Evolutionary conservation across 768 basidiomycete species (phyloP).

Genomic region (Strobilomyces confusus): DNA sequence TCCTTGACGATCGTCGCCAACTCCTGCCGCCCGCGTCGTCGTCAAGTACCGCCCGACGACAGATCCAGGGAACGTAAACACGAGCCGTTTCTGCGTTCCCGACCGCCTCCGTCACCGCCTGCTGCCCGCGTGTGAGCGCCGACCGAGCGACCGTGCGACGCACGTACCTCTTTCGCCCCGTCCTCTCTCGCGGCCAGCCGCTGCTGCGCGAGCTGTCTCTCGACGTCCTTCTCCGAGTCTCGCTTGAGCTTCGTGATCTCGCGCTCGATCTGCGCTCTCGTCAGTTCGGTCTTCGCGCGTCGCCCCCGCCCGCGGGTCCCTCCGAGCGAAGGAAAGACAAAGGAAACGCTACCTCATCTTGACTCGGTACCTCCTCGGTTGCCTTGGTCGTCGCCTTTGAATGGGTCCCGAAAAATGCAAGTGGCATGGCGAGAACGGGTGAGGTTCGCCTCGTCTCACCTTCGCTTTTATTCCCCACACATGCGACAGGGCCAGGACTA

Average conservation of each 20-base stretch:
- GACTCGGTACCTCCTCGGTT: background rate
- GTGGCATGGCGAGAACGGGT: slow-evolving; percentile 1
- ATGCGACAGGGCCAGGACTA: no score
- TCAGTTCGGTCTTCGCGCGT: background rate
- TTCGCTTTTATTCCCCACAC: slow-evolving; percentile 8
- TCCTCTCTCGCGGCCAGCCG: slow-evolving; percentile 2
- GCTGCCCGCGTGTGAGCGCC: background rate
- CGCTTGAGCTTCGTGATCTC: slow-evolving; percentile 19
- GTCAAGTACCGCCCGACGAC: no score
- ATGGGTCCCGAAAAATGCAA: background rate
- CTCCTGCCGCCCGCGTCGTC: background rate
- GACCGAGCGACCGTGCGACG: background rate
- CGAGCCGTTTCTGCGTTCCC: background rate
- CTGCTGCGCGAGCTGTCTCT: slow-evolving; percentile 20
- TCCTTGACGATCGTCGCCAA: slow-evolving; percentile 5
- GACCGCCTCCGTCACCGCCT: slow-evolving; percentile 1
- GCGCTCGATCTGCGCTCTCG: slow-evolving; percentile 17
- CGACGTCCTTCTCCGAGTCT: slow-evolving; percentile 22
- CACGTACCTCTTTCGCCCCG: slow-evolving; percentile 8
- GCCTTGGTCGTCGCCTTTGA: background rate
- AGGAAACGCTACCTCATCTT: slow-evolving; percentile 12
- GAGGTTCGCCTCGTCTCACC: background rate
- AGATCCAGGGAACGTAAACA: background rate
- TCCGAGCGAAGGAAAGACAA: background rate
- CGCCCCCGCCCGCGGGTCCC: background rate